These are phyloP conservation scores for Polyporus tsugae DNA, from an alignment of 1,284 basidiomycete species.

Conservation along the genomic window DNA sequence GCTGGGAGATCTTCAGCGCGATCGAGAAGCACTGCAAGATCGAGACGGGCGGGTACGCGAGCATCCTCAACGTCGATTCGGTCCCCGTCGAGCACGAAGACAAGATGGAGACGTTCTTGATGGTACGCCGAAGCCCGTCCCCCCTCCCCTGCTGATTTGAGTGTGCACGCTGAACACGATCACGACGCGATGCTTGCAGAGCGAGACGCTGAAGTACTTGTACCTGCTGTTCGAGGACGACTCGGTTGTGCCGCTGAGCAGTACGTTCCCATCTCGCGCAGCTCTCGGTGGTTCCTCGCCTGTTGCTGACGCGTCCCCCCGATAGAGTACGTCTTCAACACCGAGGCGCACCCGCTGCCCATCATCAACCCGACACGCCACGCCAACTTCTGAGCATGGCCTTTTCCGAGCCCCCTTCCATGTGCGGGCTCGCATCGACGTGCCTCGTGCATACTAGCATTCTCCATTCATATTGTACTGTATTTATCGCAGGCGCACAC, in stretches of 20 bases:
- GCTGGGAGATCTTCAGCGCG: slow-evolving; percentile 92
- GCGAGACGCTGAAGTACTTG: slow-evolving; percentile 95
- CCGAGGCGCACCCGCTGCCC: slow-evolving; percentile 83
- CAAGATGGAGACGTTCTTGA: slow-evolving; percentile 96
- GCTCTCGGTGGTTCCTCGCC: not conserved
- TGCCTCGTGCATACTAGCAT: not conserved
- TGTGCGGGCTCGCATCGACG: not conserved
- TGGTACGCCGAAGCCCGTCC: slow-evolving; percentile 56
- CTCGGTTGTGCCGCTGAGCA: slow-evolving; percentile 73
- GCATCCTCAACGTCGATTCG: slow-evolving; percentile 85
- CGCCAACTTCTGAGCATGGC: slow-evolving; percentile 53
- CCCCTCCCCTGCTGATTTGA: not conserved
- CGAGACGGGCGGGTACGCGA: slow-evolving; percentile 83
- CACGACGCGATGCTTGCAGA: slow-evolving; percentile 48
- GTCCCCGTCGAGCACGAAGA: slow-evolving; percentile 76
- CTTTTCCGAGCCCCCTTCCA: not conserved
- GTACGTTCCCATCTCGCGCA: slow-evolving; percentile 53
- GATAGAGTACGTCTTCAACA: slow-evolving; percentile 92
- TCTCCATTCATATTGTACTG: not conserved
- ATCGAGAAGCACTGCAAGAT: slow-evolving; percentile 87
- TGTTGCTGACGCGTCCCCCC: not conserved
- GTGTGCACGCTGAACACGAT: not conserved
- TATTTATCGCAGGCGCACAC: slow-evolving; percentile 12
- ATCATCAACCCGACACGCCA: slow-evolving; percentile 62
- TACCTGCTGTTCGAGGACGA: slow-evolving; percentile 89